Evolutionary conservation across 306 rosid genomes (phyloP).

Genomic region (Lupinus albus): DNA sequence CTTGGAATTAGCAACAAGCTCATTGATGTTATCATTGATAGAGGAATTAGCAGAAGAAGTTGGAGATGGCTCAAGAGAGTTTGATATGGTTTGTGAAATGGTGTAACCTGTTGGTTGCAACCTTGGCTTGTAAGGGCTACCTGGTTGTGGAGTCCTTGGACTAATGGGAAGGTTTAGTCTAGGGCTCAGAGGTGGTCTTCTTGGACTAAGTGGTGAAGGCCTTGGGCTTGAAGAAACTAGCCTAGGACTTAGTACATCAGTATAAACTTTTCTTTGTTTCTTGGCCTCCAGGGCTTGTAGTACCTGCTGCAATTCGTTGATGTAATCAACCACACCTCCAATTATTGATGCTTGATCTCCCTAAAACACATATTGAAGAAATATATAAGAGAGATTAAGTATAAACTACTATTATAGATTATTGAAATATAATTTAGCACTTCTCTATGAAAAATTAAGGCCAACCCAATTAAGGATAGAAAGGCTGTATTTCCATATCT

Average conservation of each 20-base stretch:
- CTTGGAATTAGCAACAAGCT: constrained; percentile 70
- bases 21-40: constrained; percentile 58
- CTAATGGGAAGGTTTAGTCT: constrained; percentile 78
- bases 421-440: neutral
- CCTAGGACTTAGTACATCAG: constrained; percentile 87
- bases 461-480: no score
- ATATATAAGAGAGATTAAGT: neutral
- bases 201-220: constrained; percentile 67
- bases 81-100: constrained; percentile 48
- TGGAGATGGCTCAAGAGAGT: constrained; percentile 73
- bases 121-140: constrained; percentile 76
- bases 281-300: constrained; percentile 88
- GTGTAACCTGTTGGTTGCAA: constrained; percentile 48
- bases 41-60: constrained; percentile 69
- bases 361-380: constrained; percentile 35
- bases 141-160: constrained; percentile 93
- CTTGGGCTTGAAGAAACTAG: constrained; percentile 68
- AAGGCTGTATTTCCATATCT: no score
- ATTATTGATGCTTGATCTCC: constrained; percentile 99
- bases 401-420: neutral
- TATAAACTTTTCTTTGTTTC: constrained; percentile 82
- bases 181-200: constrained; percentile 86
- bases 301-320: constrained; percentile 84
- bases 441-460: no score
- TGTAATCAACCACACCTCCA: constrained; percentile 95